Base-by-base conservation (phyloP, 164 flowering plant genomes). In the Annona squamosa region DNA sequence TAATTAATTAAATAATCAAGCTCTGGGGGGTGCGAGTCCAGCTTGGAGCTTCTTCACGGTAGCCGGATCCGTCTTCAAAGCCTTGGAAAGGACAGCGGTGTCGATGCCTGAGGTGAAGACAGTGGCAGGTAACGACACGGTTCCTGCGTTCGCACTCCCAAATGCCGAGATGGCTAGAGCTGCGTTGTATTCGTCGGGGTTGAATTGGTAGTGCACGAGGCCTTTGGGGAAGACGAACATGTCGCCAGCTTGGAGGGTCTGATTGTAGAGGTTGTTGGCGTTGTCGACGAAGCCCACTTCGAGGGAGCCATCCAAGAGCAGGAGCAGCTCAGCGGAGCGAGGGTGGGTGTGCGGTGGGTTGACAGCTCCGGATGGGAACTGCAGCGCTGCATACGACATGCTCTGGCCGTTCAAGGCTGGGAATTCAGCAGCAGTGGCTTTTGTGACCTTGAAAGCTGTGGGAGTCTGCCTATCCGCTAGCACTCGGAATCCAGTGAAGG, bases 381-480 rank as follows among this genome's bases (percentile, higher is more conserved):
- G 37, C 0, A 26, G 37, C 37, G 1, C 37, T 26, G 37, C 37
- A 65, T 19, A 65, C 10, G 68, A 83, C 41, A 79, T 80, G 26
- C 85, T 79, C 57, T 83, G 83, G 1, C 85, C 83, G 43, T 26
- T 72, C 6, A 82, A 75, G 10, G 80, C 80, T 0, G 81, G 85
- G 57, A 81, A 79, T 48, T 83, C 80, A 16, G 68, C 76, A 77
- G 74, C 70, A 72, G 70, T 77, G 4, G 77, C 83, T 69, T 80
- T 83, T 16, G 77, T 65, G 45, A 65, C 68, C 44, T 65, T 65
- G 43, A 65, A 65, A 6, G 44, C 42, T 10, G 46, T 65, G 1
- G 68, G 68, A 7, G 45, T 9, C 19, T 48, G 19, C 4, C 56
- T 6, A 46, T 1, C 71, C 5, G 16, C 71, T 10, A 68, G 71